phyloP scores from a whole-genome alignment of 83 land plant species.

The Diphasiastrum complanatum region DNA sequence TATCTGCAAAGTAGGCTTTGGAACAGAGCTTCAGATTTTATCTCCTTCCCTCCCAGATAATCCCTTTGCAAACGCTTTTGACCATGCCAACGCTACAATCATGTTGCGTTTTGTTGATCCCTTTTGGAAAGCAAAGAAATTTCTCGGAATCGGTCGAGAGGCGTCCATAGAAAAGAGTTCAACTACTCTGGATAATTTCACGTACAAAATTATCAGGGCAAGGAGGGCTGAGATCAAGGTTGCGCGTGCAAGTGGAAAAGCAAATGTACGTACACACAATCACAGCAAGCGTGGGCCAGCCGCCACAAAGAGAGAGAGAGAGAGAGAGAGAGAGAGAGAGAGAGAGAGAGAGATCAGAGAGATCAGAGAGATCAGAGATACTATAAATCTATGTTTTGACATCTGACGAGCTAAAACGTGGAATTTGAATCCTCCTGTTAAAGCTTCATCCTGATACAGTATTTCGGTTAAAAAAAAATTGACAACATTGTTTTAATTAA shows the following conservation, averaged over 20 bases:
- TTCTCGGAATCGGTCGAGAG: slow-evolving; percentile 57
- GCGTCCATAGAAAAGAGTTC: slow-evolving; percentile 54
- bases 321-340: too few relatives aligned
- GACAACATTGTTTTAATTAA: too few relatives aligned
- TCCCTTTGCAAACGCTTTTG: slow-evolving; percentile 72
- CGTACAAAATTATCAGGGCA: slow-evolving; percentile 58
- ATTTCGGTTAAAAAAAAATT: too few relatives aligned
- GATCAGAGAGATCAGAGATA: too few relatives aligned
- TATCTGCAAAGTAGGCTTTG: slow-evolving; percentile 92
- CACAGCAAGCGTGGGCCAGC: too few relatives aligned
- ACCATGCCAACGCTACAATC: slow-evolving; percentile 62
- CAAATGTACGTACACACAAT: slow-evolving; percentile 9
- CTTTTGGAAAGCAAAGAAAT: slow-evolving; percentile 63
- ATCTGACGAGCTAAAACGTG: too few relatives aligned
- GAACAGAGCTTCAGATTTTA: slow-evolving; percentile 80
- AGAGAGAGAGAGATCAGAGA: too few relatives aligned
- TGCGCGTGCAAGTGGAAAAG: slow-evolving; percentile 18
- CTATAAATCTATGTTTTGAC: too few relatives aligned
- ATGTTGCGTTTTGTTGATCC: slow-evolving; percentile 81
- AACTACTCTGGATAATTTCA: slow-evolving; percentile 69
- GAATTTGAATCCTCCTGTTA: too few relatives aligned
- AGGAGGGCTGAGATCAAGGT: slow-evolving; percentile 61
- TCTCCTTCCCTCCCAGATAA: slow-evolving; percentile 59
- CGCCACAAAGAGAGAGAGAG: too few relatives aligned
- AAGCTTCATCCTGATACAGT: too few relatives aligned